These are phyloP conservation scores for Torulaspora franciscae DNA, from an alignment of 805 yeast genomes.

Conservation along the genomic window DNA sequence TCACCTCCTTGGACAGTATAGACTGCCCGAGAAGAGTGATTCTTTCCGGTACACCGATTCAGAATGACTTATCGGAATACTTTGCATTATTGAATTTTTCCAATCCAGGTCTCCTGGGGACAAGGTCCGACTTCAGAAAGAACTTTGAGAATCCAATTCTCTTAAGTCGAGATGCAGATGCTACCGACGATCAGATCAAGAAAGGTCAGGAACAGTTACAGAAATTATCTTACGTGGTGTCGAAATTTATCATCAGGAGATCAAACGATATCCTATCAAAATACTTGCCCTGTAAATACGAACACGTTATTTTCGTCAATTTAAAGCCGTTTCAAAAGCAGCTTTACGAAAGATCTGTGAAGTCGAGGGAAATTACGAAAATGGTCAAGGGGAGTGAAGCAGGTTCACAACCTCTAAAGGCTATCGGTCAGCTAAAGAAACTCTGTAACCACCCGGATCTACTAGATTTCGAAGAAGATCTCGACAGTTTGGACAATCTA, in stretches of 20 bases:
- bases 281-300: conserved; percentile 92
- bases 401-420: conserved; percentile 68
- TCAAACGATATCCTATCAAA: conserved; percentile 92
- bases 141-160: conserved; percentile 78
- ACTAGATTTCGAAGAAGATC: conserved; percentile 65
- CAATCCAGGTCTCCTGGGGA: conserved; percentile 87
- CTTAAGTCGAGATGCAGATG: conserved; percentile 83
- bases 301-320: conserved; percentile 91
- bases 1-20: conserved; percentile 77
- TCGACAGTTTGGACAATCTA: conserved; percentile 52
- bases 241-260: conserved; percentile 86
- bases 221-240: conserved; percentile 71
- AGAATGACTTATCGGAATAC: conserved; percentile 90
- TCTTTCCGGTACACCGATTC: conserved; percentile 94
- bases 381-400: conserved; percentile 35
- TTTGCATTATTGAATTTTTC: conserved; percentile 87
- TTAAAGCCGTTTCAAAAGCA: conserved; percentile 70
- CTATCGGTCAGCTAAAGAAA: conserved; percentile 83
- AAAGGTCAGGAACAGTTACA: conserved; percentile 64
- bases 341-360: conserved; percentile 67
- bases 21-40: conserved; percentile 86
- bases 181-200: conserved; percentile 70
- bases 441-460: conserved; percentile 93
- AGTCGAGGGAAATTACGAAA: conserved; percentile 70
- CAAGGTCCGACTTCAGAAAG: conserved; percentile 76